Percentiles rank a stretch among this genome's conserved stretches.
phyloP scores from a whole-genome alignment of 352 stramenopile species.

The Stramenopiles sp. region DNA sequence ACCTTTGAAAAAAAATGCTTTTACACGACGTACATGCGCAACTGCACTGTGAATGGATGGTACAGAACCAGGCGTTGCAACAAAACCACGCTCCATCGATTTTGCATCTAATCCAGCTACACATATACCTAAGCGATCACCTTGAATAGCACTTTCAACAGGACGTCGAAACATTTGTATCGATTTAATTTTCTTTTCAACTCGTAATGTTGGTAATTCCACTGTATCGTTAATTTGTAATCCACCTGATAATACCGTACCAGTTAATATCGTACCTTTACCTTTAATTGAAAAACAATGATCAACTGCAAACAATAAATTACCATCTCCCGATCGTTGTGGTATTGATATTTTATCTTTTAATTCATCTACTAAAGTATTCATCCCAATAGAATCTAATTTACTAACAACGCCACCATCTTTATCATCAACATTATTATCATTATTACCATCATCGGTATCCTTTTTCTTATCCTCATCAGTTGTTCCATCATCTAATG shows the following conservation, averaged over 20 bases:
- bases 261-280: constrained; percentile 90
- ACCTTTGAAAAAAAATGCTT: constrained; percentile 31
- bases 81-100: constrained; percentile 50
- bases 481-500: no score
- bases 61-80: constrained; percentile 40
- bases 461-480: constrained; percentile 13
- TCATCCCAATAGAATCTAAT: neutral
- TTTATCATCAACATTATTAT: neutral
- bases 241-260: constrained; percentile 61
- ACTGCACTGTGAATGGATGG: constrained; percentile 38
- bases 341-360: constrained; percentile 23
- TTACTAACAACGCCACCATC: neutral
- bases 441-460: constrained; percentile 11
- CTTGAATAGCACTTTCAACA: constrained; percentile 31
- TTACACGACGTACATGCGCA: constrained; percentile 46
- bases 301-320: constrained; percentile 81
- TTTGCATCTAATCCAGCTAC: constrained; percentile 53
- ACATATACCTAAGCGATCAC: constrained; percentile 85
- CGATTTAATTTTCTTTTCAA: constrained; percentile 82
- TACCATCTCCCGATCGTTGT: constrained; percentile 26
- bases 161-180: constrained; percentile 90
- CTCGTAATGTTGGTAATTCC: constrained; percentile 58
- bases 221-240: constrained; percentile 69
- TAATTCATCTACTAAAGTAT: constrained; percentile 10
- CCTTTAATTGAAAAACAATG: constrained; percentile 93